Evolutionary conservation across 148 eudicot genomes (phyloP).

Genomic region (Camellia granthamiana): DNA sequence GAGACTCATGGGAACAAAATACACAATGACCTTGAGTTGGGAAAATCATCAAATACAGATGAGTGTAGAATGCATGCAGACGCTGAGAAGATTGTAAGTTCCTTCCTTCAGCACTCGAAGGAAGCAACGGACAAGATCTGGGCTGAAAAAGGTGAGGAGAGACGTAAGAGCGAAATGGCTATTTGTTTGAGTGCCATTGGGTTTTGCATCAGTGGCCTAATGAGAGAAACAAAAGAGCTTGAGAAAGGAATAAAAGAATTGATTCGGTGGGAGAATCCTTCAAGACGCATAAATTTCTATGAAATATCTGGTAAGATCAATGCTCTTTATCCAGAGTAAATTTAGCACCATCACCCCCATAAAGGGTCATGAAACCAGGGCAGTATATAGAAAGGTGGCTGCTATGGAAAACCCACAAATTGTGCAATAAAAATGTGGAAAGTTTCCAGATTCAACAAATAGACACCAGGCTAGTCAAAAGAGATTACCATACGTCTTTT

Average conservation of each 20-base stretch:
- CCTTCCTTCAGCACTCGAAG: slow-evolving; percentile 25
- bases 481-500: too few species aligned
- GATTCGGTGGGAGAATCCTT: slow-evolving; percentile 32
- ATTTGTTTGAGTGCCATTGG: slow-evolving; percentile 28
- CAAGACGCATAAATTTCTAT: slow-evolving; percentile 19
- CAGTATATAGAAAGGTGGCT: not conserved
- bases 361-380: not conserved
- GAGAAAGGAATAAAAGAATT: slow-evolving; percentile 33
- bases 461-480: not conserved
- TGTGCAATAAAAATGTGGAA: not conserved
- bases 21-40: slow-evolving; percentile 31
- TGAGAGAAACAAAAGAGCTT: slow-evolving; percentile 33
- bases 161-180: slow-evolving; percentile 20
- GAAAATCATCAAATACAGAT: slow-evolving; percentile 16
- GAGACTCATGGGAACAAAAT: slow-evolving; percentile 20
- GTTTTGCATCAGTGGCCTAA: slow-evolving; percentile 35
- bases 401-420: not conserved
- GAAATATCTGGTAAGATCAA: slow-evolving; percentile 6
- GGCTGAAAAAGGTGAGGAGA: slow-evolving; percentile 15
- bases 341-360: slow-evolving; percentile 8
- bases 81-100: slow-evolving; percentile 15
- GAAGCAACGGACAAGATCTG: slow-evolving; percentile 14
- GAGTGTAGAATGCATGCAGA: slow-evolving; percentile 3
- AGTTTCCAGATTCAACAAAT: not conserved
- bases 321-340: not conserved